Conservation (phyloP, 352 stramenopile genomes). For the Pythium plurisporium region DNA sequence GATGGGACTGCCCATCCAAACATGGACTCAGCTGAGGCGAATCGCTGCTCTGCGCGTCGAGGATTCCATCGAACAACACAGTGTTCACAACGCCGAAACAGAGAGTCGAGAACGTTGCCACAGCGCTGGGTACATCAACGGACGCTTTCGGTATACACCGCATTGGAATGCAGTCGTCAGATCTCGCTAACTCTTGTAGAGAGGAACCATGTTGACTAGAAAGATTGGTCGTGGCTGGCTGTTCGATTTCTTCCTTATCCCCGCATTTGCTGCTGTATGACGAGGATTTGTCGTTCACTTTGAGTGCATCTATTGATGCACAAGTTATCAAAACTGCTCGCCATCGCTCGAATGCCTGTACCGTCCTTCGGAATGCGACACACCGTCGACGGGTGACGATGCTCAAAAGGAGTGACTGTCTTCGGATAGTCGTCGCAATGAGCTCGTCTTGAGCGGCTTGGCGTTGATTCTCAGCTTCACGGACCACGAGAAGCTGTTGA, state of each 20-base stretch:
- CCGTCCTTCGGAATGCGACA: conserved; percentile 16
- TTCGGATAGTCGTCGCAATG: conserved; percentile 9
- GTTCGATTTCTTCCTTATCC: background rate
- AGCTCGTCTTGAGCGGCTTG: conserved; percentile 12
- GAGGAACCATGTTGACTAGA: background rate
- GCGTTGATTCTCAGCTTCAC: conserved; percentile 16
- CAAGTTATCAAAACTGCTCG: too few relatives aligned
- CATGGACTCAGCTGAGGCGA: background rate
- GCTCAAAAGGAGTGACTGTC: conserved; percentile 32
- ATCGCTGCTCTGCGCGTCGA: background rate
- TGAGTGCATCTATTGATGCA: too few relatives aligned
- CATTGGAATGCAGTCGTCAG: background rate
- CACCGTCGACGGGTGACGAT: conserved; percentile 29
- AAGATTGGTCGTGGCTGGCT: background rate
- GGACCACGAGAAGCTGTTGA: conserved; percentile 2
- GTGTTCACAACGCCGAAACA: conserved; percentile 9
- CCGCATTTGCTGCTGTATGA: too few relatives aligned
- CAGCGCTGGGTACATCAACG: background rate
- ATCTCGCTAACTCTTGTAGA: background rate
- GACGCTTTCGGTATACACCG: background rate
- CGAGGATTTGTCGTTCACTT: too few relatives aligned
- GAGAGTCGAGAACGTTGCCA: conserved; percentile 3
- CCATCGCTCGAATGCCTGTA: conserved; percentile 36
- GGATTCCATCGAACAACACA: conserved; percentile 5
- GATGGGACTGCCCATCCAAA: background rate